Evolutionary conservation across 1,284 basidiomycete species (phyloP).

Genomic region (Mycena sp.): DNA sequence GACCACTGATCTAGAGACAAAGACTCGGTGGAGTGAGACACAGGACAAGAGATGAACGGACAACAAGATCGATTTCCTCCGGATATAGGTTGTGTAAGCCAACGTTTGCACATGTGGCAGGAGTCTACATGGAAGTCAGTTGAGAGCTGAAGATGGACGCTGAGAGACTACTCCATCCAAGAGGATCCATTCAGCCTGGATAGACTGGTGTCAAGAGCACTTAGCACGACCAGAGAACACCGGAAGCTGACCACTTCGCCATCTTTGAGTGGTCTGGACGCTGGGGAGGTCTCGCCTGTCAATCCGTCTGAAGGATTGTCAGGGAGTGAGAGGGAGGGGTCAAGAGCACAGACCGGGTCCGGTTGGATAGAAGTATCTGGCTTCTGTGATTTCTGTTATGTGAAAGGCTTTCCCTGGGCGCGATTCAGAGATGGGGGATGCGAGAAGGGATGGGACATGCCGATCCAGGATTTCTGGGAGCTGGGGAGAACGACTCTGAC

Average conservation of each 20-base stretch:
- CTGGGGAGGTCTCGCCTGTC: constrained; percentile 70
- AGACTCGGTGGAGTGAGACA: neutral
- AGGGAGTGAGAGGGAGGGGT: neutral
- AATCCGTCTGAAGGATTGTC: constrained; percentile 60
- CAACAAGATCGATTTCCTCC: constrained; percentile 85
- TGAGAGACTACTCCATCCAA: constrained; percentile 75
- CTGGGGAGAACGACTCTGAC: constrained; percentile 91
- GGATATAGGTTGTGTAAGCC: constrained; percentile 89
- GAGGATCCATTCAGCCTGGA: constrained; percentile 85
- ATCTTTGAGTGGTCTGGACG: constrained; percentile 73
- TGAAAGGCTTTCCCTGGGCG: constrained; percentile 90
- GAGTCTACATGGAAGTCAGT: constrained; percentile 65
- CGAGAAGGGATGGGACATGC: constrained; percentile 45
- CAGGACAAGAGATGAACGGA: constrained; percentile 45
- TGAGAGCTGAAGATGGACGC: constrained; percentile 11
- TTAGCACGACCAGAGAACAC: neutral
- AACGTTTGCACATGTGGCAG: constrained; percentile 91
- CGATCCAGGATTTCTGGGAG: constrained; percentile 92
- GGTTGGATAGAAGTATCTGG: constrained; percentile 85
- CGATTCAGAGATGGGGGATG: too few relatives aligned
- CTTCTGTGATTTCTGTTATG: constrained; percentile 81
- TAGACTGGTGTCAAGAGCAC: neutral
- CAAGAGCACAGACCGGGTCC: constrained; percentile 54
- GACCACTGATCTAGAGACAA: constrained; percentile 70
- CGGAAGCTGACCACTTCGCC: constrained; percentile 64